Evolutionary conservation across 1,284 basidiomycete genomes (phyloP), one percentile per base, ranked within the genome.

Genomic region (Sanguinoderma infundibulare): DNA sequence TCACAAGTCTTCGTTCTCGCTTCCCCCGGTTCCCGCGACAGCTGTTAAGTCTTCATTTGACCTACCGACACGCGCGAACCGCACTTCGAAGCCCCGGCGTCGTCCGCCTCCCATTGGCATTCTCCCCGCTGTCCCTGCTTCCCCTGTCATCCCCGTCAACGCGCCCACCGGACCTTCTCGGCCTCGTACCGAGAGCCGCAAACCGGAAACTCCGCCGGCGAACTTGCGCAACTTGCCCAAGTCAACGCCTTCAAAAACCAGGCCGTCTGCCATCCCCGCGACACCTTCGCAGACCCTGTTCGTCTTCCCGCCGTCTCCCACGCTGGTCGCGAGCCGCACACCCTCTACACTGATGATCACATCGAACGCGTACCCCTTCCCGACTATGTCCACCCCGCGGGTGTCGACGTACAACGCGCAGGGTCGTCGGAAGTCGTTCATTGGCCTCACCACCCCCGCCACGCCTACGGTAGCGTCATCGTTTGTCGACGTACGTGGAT

Each of bases 381-480:
- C 87, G 12, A 78, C 80, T 50, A 72, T 85, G 64, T 77, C 80
- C 51, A 90, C 89, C n/a, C 91, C 90, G 2, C 86, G 89, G 40
- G 84, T 91, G n/a, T 84, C 89, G 44, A 85, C 86, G 8, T 86
- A 89, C 73, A 84, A 82, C 60, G 77, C 80, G n/a, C 80, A 87
- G 56, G 89, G 88, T 39, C 82, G 86, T 59, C 87, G 84, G 39
- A 81, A 82, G 69, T 91, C 88, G 32, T 90, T 90, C 68, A 90
- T 92, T 70, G 87, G 87, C 30, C 70, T 92, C 14, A 83, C 84
- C 42, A 78, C 82, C 36, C 83, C 86, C n/a, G 65, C 85, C 24
- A 87, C 87, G 42, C 90, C 92, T 9, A 94, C 91, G n/a, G 90
- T 87, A 26, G 92, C 89, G 2, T 90, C 90, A 64, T 91, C 91